These are phyloP conservation scores for Fusarium begoniae DNA, from an alignment of 2,329 filamentous ascomycete genomes.

Conservation along the genomic window DNA sequence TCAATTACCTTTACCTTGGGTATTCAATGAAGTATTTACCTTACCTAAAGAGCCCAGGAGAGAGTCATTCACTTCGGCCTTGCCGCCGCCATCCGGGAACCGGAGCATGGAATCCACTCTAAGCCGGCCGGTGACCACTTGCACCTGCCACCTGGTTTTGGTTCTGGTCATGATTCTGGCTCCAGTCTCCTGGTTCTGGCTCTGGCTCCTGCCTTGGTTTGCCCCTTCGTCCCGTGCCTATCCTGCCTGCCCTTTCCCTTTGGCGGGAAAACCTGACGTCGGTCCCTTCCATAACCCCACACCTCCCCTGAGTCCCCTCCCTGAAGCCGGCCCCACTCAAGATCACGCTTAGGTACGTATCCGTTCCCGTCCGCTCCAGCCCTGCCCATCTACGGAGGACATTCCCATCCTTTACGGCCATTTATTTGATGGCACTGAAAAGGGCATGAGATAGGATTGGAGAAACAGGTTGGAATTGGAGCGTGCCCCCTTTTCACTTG, in stretches of 20 bases:
- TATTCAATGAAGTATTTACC: neutral
- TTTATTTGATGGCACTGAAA: neutral
- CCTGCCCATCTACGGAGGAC: neutral
- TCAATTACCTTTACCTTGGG: neutral
- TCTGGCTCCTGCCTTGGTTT: constrained; percentile 11
- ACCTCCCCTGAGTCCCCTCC: neutral
- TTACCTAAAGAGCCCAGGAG: neutral
- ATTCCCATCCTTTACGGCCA: neutral
- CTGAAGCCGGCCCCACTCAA: neutral
- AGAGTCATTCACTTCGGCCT: constrained; percentile 28
- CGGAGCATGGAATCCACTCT: constrained; percentile 19
- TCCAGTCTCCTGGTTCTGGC: neutral
- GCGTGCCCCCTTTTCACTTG: neutral
- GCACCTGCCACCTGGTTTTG: constrained; percentile 21
- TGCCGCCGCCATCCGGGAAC: constrained; percentile 24
- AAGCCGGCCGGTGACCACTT: constrained; percentile 16
- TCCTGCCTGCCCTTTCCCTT: neutral
- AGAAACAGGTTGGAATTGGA: neutral
- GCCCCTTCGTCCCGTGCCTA: constrained; percentile 15
- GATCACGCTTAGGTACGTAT: constrained; percentile 22
- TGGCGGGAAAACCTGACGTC: constrained; percentile 23
- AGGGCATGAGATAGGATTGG: neutral
- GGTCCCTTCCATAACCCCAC: constrained; percentile 31
- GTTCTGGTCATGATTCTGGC: neutral
- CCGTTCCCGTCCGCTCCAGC: neutral